Evolutionary conservation across 2,329 filamentous ascomycete species (phyloP).

Genomic region (Fusarium haematococcum): DNA sequence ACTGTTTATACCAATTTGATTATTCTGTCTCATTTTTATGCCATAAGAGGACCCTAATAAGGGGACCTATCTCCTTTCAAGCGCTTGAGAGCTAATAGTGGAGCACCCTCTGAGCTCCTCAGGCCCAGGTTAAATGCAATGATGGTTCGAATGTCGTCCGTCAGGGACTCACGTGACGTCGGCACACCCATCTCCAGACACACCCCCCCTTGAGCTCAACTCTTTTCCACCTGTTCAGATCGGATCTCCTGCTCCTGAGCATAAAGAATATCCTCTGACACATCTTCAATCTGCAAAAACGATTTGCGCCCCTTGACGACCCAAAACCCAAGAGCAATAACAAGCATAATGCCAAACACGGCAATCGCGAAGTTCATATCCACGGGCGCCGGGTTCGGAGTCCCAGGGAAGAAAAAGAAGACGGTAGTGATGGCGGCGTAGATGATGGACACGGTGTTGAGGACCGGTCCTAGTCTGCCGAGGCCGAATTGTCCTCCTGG

Average conservation of each 20-base stretch:
- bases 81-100: background rate
- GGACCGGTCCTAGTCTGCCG: constrained; percentile 55
- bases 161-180: background rate
- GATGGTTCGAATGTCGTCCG: background rate
- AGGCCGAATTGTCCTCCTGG: constrained; percentile 56
- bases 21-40: background rate
- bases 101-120: accelerated
- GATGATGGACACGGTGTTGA: constrained; percentile 61
- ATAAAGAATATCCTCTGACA: constrained; percentile 20
- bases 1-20: background rate
- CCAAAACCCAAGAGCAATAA: constrained; percentile 63
- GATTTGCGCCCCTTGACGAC: constrained; percentile 56
- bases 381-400: constrained; percentile 55
- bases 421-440: constrained; percentile 64
- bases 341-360: constrained; percentile 65
- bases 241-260: constrained; percentile 2
- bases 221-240: background rate
- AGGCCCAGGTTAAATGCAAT: background rate
- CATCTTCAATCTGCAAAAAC: constrained; percentile 47
- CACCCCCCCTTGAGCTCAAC: background rate
- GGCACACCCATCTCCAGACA: background rate
- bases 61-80: background rate
- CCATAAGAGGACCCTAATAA: background rate
- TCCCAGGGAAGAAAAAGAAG: constrained; percentile 65
- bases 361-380: constrained; percentile 70